Percentiles rank a stretch among this genome's conserved stretches.
phyloP scores from a whole-genome alignment of 2,329 filamentous ascomycete genomes.

The Plenodomus lindquistii region DNA sequence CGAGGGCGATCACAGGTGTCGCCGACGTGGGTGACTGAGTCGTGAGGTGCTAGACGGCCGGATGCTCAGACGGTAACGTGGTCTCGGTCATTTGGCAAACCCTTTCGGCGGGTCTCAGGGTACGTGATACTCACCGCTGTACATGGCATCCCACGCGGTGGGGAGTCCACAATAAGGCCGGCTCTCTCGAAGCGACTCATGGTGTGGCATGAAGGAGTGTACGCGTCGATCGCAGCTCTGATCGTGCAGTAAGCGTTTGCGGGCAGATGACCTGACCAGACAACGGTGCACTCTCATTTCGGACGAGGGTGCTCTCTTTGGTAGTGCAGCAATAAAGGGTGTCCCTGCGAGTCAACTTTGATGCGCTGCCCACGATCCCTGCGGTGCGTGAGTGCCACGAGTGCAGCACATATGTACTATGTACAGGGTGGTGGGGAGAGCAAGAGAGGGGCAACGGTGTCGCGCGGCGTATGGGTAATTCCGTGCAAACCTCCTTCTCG shows the following conservation, averaged over 20 bases:
- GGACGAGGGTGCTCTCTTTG: slow-evolving; percentile 1
- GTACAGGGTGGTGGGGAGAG: slow-evolving; percentile 9
- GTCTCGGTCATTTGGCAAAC: slow-evolving; percentile 9
- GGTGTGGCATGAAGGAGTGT: neutral
- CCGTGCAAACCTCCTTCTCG: slow-evolving; percentile 26
- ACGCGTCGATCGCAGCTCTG: slow-evolving; percentile 11
- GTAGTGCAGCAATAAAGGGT: slow-evolving; percentile 4
- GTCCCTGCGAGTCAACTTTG: slow-evolving; percentile 10
- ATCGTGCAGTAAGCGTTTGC: slow-evolving; percentile 3
- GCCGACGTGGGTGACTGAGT: slow-evolving; percentile 11
- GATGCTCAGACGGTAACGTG: slow-evolving; percentile 21
- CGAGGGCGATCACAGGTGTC: slow-evolving; percentile 27
- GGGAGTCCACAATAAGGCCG: neutral
- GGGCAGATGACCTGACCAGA: slow-evolving; percentile 6
- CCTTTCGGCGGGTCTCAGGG: neutral
- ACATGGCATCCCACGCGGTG: neutral
- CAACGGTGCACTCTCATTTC: slow-evolving; percentile 3
- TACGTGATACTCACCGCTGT: slow-evolving; percentile 1
- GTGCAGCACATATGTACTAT: no score
- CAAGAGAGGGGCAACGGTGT: slow-evolving; percentile 15
- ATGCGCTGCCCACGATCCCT: slow-evolving; percentile 11
- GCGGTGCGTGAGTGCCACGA: slow-evolving; percentile 8
- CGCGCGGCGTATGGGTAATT: slow-evolving; percentile 18
- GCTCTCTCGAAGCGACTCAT: neutral
- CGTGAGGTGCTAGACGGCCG: slow-evolving; percentile 8